Conservation (phyloP, 2,329 filamentous ascomycete genomes). For the Fusarium armeniacum region DNA sequence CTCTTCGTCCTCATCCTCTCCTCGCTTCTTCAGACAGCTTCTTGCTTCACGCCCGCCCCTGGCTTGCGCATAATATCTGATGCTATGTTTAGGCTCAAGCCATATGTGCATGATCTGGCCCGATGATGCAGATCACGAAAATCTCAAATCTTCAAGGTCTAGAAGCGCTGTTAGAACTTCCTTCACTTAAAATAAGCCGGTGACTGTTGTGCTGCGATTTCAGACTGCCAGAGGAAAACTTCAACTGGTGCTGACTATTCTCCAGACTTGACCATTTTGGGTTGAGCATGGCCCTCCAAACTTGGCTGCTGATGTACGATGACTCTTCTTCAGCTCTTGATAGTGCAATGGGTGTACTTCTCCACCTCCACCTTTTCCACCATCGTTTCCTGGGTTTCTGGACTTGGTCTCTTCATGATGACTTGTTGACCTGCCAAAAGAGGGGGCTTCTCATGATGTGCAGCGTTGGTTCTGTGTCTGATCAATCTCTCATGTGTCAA, state of each 20-base stretch:
- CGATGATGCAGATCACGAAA: conserved; percentile 13
- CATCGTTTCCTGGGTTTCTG: conserved; percentile 36
- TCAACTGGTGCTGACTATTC: conserved; percentile 20
- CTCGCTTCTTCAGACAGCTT: conserved; percentile 3
- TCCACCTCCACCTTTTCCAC: conserved; percentile 46
- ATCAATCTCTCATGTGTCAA: conserved; percentile 6
- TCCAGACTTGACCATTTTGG: conserved; percentile 33
- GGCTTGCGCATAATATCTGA: not conserved
- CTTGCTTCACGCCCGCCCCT: conserved; percentile 5
- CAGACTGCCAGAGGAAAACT: conserved; percentile 17
- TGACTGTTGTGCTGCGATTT: conserved; percentile 6
- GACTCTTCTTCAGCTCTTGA: conserved; percentile 45
- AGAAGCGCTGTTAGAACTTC: conserved; percentile 13
- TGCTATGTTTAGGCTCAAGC: not conserved
- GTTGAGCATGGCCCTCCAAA: conserved; percentile 33
- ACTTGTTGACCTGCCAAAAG: conserved; percentile 8
- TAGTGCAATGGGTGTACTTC: conserved; percentile 22
- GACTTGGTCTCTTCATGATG: conserved; percentile 27
- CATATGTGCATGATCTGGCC: not conserved
- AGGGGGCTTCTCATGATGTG: not conserved
- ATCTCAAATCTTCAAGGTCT: conserved; percentile 1
- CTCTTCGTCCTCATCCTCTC: conserved; percentile 13
- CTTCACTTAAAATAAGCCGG: not conserved
- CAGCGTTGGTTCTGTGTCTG: conserved; percentile 19
- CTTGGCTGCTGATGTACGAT: conserved; percentile 45